Evolutionary conservation across 441 rosid genomes (phyloP), one percentile per base, ranked within the genome.

Genomic region (Erodium trifolium): DNA sequence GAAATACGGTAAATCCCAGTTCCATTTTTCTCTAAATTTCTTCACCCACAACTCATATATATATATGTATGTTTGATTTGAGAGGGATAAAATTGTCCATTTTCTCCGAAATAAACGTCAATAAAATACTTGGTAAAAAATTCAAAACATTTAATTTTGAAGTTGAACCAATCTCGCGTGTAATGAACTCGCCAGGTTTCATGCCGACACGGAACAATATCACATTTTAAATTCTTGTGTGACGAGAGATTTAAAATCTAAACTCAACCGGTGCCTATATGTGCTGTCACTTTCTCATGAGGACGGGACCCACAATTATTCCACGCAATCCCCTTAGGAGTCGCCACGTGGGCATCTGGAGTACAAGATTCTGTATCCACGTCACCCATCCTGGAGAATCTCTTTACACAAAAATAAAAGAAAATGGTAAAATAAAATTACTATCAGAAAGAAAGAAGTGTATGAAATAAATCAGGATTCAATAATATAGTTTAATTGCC

Each of bases 341-440:
- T 14, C 18, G 62, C 62, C 62, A 55, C 62, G 62, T 55, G 62
- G 19, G 5, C 19, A 55, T 55, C 62, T 55, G 62, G 62, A 55
- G 23, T 55, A 55, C 62, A 55, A 55, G 62, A 55, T 55, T 55
- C 62, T 55, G 23, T 17, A 16, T 55, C 23, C 51, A 43, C 51
- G 3, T 12, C 51, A 43, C 1, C 51, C 13, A 12, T 1, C 11
- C 12, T 43, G 62, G 19, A 55, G 62, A 55, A 55, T 55, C 62
- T 55, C 62, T 43, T 43, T 43, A 23, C 13, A 55, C 13, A 55
- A 16, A 14, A 55, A 5, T 16, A 55, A 13, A 5, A 16, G 7
- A n/a, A 55, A 55, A 53, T 6, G 18, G 59, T 14, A 51, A 51
- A 51, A 14, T 51, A 14, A 53, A 34, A 34, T 34, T 3, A 34